phyloP scores from a whole-genome alignment of 257 asterid species.

The Fraxinus anomala region DNA sequence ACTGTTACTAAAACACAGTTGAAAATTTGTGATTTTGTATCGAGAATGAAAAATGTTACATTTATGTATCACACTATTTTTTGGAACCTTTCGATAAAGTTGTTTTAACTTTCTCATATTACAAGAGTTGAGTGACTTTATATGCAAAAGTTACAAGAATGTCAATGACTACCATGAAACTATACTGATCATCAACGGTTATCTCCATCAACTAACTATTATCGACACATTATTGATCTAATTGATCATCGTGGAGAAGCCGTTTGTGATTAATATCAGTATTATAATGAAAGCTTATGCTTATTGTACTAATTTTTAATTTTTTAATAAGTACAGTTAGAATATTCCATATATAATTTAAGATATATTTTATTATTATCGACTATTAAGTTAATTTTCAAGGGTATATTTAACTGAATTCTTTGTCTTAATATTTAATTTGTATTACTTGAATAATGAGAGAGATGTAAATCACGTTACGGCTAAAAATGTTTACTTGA shows the following conservation, averaged over 20 bases:
- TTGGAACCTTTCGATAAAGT: background rate
- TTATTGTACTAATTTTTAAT: too few species aligned
- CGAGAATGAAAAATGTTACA: background rate
- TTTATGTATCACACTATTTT: background rate
- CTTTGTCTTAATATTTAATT: too few species aligned
- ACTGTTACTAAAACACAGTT: background rate
- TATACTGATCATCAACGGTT: too few species aligned
- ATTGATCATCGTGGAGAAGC: background rate
- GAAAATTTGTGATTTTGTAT: background rate
- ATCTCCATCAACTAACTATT: background rate
- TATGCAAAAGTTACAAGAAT: background rate
- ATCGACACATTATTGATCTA: too few species aligned
- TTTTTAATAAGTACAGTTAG: too few species aligned
- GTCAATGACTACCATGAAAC: background rate
- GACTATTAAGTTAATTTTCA: background rate
- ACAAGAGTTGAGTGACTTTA: background rate
- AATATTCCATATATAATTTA: too few species aligned
- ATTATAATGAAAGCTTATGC: background rate
- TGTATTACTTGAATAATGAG: too few species aligned
- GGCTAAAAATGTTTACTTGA: too few species aligned
- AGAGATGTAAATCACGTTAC: too few species aligned
- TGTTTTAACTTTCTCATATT: background rate
- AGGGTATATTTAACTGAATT: background rate
- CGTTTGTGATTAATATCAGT: too few species aligned
- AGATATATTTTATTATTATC: too few species aligned